Evolutionary conservation across 345 rosid species (phyloP).

Genomic region (Brassica cretica): DNA sequence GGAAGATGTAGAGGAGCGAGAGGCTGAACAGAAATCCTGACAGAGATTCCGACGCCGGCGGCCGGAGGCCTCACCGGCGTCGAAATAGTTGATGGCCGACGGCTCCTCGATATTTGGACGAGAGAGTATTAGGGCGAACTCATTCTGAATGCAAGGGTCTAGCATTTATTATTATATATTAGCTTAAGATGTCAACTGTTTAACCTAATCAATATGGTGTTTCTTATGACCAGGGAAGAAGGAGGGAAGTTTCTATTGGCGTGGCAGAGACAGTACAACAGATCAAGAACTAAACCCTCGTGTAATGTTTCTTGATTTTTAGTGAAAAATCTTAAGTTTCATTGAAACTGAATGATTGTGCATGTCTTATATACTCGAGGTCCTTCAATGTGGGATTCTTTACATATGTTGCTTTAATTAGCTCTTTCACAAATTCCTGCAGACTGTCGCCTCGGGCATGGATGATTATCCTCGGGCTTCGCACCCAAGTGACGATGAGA

Average conservation of each 20-base stretch:
- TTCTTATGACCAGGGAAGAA: constrained; percentile 56
- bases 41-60: no score
- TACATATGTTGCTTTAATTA: not conserved
- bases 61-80: no score
- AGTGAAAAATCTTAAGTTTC: not conserved
- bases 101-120: no score
- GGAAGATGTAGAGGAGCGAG: no score
- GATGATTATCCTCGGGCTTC: constrained; percentile 98
- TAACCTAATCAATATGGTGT: not conserved
- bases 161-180: no score
- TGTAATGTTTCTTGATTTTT: constrained; percentile 42
- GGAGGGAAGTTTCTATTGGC: constrained; percentile 74
- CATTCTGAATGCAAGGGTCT: no score
- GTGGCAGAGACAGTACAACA: constrained; percentile 73
- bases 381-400: not conserved
- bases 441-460: constrained; percentile 60
- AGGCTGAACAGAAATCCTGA: no score
- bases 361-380: not conserved
- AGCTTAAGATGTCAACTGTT: no score
- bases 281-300: constrained; percentile 72
- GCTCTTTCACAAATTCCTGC: not conserved
- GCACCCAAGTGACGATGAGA: constrained; percentile 84
- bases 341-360: not conserved
- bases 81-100: no score
- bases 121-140: no score